These are phyloP conservation scores for Neurospora sp. DNA, from an alignment of 495 filamentous ascomycete genomes.

Conservation along the genomic window DNA sequence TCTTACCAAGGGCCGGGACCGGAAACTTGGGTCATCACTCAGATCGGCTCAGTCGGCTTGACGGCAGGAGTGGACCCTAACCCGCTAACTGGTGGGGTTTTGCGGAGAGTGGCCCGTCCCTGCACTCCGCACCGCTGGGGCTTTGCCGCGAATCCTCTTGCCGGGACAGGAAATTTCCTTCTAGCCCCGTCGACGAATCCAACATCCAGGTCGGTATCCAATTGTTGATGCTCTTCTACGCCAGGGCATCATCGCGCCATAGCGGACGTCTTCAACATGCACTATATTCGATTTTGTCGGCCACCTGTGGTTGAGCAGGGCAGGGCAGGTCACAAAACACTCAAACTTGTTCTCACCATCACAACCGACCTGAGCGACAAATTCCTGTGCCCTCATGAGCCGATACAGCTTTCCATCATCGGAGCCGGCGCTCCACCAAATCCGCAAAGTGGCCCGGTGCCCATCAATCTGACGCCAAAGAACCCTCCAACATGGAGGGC, in stretches of 20 bases:
- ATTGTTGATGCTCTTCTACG: neutral
- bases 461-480: conserved; percentile 11
- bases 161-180: neutral
- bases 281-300: conserved; percentile 71
- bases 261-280: conserved; percentile 30
- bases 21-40: neutral
- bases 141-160: neutral
- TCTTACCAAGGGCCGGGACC: neutral
- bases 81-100: neutral
- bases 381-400: conserved; percentile 57
- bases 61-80: neutral
- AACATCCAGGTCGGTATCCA: neutral
- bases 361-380: conserved; percentile 85
- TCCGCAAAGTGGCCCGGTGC: conserved; percentile 18
- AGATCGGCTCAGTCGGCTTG: neutral
- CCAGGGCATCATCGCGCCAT: neutral
- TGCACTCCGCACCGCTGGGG: neutral
- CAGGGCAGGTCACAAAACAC: conserved; percentile 21
- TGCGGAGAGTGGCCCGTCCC: neutral
- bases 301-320: conserved; percentile 39
- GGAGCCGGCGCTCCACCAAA: conserved; percentile 41
- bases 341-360: conserved; percentile 54
- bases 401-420: conserved; percentile 44
- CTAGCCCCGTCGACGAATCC: neutral
- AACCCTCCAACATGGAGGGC: conserved; percentile 22